Base-by-base conservation (phyloP, 1,284 basidiomycete genomes). In the Singerocomus rubriflavus region DNA sequence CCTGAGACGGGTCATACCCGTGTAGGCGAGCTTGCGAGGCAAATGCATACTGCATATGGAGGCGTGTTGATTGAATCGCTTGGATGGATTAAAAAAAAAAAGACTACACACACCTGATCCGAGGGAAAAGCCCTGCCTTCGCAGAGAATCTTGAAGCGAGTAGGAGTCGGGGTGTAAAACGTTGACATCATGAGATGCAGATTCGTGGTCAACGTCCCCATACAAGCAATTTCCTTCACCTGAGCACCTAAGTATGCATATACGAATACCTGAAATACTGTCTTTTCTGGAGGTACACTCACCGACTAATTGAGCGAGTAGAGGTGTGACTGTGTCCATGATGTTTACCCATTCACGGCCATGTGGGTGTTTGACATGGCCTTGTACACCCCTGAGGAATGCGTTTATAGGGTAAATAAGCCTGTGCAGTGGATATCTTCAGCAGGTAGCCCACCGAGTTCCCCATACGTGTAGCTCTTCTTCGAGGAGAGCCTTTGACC, bases 41-140 rank as follows among this genome's bases (percentile, higher is more conserved):
- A 61, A 98, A 91, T 17, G 96, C 97, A 67, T 99, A 99, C 93
- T 97, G 21, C 46, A 54, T 43, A 55, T 32, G 52, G 39, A 53
- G 47, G 41, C 6, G 44, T 21, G 47, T 47, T 5, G 11, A 50
- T 37, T 55, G 44, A 36, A 48, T 57, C 59, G 29, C 52, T 51
- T 35, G 38, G 56, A 47, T 47, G 34, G 46, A 47, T 32, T 7
- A 26, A 47, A 48, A 37, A 2, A 11, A 50, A 44, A 36, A 32
- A 44, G 12, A 27, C 9, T 39, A 38, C 13, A 72, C 82, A 66
- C 57, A 88, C 89, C 73, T 93, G 89, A 77, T 99, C 96, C 59
- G 92, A 96, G 52, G 97, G 95, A 71, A 99, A 99, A 2, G 95
- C 93, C 54, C 82, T 88, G 37, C 85, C 83, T 75, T 99, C 97